Evolutionary conservation across 2,329 filamentous ascomycete genomes (phyloP), one percentile per base, ranked within the genome.

Genomic region (Calonectria hawksworthii): DNA sequence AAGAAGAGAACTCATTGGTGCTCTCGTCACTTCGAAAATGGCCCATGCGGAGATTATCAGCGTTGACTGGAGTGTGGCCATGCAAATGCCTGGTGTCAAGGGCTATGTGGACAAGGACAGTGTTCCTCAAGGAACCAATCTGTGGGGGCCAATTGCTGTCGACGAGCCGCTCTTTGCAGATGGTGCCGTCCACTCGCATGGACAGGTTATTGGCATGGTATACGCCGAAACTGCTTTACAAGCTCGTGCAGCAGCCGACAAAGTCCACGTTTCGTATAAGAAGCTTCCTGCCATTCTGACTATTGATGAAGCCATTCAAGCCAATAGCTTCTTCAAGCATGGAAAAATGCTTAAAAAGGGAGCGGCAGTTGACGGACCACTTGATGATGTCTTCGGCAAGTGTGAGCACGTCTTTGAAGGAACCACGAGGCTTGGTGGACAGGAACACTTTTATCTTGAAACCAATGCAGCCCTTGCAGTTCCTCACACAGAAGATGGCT

Each of bases 381-480:
- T 75, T 0, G 93, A 96, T 68, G 90, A 92, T 73, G 94, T 92
- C 0, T 96, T 98, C 82, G 88, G 89, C 71, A 89, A 93, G 16
- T 93, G 86, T 74, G 95, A 98, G 81, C 91, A 96, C 82, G 90
- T 96, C 13, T 95, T 98, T 80, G 92, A 90, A 23, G 96, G 96
- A 30, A 90, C 93, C 1, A 90, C 93, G 2, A 90, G 95, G 65
- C 97, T 98, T 90, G 96, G 95, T 69, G 96, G 96, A 0, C 96
- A 98, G 81, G 96, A 98, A 83, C 95, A 98, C 83, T 98, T 98
- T 83, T 98, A 98, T 80, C 89, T 98, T 6, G 96, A 98, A 85
- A 98, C 95, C 0, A 92, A 98, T 75, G 95, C 95, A 6, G 93
- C 92, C 73, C 86, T 97, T 9, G 94, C 90, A 0, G 92, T 98